Evolutionary conservation across 352 stramenopile species (phyloP).

Genomic region (Aphanomyces stellatus): DNA sequence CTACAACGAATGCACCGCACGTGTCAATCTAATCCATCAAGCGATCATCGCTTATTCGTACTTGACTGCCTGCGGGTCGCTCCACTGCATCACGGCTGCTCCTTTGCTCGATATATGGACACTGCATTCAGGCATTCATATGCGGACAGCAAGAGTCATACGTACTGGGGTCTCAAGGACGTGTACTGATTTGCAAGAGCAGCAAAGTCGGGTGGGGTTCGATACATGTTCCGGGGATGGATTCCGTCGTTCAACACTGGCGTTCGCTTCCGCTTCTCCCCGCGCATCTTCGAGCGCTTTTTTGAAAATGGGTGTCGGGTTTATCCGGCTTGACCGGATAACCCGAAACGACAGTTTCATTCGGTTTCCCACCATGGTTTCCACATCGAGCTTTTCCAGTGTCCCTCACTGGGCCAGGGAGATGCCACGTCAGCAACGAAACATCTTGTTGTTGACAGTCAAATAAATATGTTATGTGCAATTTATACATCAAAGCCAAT

Average conservation of each 20-base stretch:
- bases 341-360: too few relatives aligned
- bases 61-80: conserved; percentile 67
- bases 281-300: conserved; percentile 22
- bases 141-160: neutral
- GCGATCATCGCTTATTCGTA: conserved; percentile 28
- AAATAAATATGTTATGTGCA: neutral
- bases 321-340: too few relatives aligned
- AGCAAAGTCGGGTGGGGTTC: conserved; percentile 63
- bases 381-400: too few relatives aligned
- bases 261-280: conserved; percentile 42
- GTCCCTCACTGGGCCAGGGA: too few relatives aligned
- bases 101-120: conserved; percentile 47
- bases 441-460: too few relatives aligned
- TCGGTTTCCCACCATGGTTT: too few relatives aligned
- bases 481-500: neutral
- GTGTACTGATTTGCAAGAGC: conserved; percentile 50
- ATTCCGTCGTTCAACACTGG: conserved; percentile 48
- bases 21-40: conserved; percentile 16
- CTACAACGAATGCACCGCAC: conserved; percentile 24
- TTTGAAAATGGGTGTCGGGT: too few relatives aligned
- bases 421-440: too few relatives aligned
- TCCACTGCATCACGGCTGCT: conserved; percentile 47
- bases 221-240: conserved; percentile 74
- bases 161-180: conserved; percentile 56
- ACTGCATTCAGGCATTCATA: conserved; percentile 33